Conservation (phyloP, 768 basidiomycete genomes). For the Naganishia randhawae region DNA sequence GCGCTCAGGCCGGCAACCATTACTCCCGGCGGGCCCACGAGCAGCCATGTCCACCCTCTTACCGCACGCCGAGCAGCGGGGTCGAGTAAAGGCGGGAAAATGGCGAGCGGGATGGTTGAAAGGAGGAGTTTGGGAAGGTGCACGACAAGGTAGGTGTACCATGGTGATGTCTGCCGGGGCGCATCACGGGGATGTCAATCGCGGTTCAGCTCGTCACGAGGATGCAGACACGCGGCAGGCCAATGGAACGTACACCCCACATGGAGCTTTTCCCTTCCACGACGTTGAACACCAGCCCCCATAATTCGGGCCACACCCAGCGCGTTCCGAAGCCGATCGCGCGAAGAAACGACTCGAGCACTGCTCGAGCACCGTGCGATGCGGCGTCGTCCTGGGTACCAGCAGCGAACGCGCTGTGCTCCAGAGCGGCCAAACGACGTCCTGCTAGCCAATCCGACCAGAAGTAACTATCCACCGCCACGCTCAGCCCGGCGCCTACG, state of each 20-base stretch:
- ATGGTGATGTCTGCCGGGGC: constrained; percentile 72
- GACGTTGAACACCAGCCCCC: constrained; percentile 77
- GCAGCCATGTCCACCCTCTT: constrained; percentile 9
- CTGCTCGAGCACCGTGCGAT: no score
- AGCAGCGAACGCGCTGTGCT: no score
- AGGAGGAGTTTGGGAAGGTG: constrained; percentile 78
- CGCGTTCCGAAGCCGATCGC: not conserved
- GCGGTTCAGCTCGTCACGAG: not conserved
- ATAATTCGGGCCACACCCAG: constrained; percentile 78
- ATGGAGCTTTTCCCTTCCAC: constrained; percentile 76
- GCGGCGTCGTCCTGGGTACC: no score
- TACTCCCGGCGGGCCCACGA: constrained; percentile 9
- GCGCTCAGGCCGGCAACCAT: constrained; percentile 58
- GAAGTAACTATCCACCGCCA: constrained; percentile 72
- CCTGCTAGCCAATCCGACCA: constrained; percentile 56
- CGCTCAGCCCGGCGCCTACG: constrained; percentile 17
- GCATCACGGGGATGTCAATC: no score
- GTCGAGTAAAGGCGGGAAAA: constrained; percentile 57
- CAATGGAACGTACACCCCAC: constrained; percentile 73
- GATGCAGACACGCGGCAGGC: not conserved
- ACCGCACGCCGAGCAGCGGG: constrained; percentile 44
- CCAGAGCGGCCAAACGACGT: constrained; percentile 25
- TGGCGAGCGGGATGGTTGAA: no score
- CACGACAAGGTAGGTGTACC: constrained; percentile 62
- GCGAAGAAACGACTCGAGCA: no score